Conservation (phyloP, 2,329 filamentous ascomycete genomes). For the Lizonia empirigonia region DNA sequence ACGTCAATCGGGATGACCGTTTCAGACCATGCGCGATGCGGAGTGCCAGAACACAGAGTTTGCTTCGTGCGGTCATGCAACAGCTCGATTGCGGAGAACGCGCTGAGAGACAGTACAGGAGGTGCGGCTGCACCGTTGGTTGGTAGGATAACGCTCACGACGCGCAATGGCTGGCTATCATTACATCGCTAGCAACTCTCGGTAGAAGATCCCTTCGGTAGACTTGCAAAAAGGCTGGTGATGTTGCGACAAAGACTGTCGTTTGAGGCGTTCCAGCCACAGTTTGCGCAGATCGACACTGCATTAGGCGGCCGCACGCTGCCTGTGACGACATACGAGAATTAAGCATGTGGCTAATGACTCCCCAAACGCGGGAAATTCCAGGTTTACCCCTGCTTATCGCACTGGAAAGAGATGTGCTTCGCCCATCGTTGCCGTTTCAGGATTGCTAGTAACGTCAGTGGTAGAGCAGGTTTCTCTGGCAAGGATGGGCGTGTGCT, state of each 20-base stretch:
- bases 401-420: slow-evolving; percentile 8
- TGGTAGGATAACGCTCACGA: slow-evolving; percentile 9
- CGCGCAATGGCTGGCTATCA: slow-evolving; percentile 17
- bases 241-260: background rate
- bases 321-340: slow-evolving; percentile 13
- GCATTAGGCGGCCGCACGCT: background rate
- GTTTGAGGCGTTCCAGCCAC: slow-evolving; percentile 12
- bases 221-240: slow-evolving; percentile 11
- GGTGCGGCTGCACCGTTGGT: slow-evolving; percentile 7
- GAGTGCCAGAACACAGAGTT: slow-evolving; percentile 3
- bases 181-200: slow-evolving; percentile 4
- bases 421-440: slow-evolving; percentile 14
- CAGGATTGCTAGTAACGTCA: slow-evolving; percentile 10
- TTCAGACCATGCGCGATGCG: slow-evolving; percentile 8
- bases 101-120: background rate
- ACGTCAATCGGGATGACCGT: slow-evolving; percentile 7
- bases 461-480: slow-evolving; percentile 17
- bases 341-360: slow-evolving; percentile 18
- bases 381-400: slow-evolving; percentile 9
- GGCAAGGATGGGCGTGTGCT: slow-evolving; percentile 11
- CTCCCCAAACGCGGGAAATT: slow-evolving; percentile 9
- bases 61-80: slow-evolving; percentile 5
- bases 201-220: slow-evolving; percentile 11
- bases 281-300: slow-evolving; percentile 5
- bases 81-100: slow-evolving; percentile 9